phyloP scores from a whole-genome alignment of 2,329 filamentous ascomycete species.

The Fusarium tjaetaba region DNA sequence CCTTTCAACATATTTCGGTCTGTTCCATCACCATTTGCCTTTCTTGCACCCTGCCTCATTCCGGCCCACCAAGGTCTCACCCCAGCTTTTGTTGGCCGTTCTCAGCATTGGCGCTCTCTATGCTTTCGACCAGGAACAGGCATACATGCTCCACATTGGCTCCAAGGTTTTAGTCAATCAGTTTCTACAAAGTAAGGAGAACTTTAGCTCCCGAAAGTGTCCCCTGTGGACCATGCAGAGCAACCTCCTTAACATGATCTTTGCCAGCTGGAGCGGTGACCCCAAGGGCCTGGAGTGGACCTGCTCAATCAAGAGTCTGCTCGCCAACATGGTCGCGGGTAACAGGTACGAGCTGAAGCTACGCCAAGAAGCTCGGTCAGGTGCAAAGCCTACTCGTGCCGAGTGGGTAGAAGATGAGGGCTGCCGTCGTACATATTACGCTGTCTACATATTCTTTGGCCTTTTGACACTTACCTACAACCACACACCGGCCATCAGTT shows the following conservation, averaged over 20 bases:
- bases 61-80: constrained; percentile 79
- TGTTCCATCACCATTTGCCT: constrained; percentile 96
- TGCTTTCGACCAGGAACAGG: constrained; percentile 96
- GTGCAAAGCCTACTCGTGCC: constrained; percentile 76
- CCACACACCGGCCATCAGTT: constrained; percentile 96
- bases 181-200: constrained; percentile 97
- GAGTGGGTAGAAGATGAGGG: constrained; percentile 99
- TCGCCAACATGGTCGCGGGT: constrained; percentile 98
- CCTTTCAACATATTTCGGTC: constrained; percentile 92
- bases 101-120: constrained; percentile 96
- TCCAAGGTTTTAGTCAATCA: constrained; percentile 98
- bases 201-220: constrained; percentile 97
- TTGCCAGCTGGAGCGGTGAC: constrained; percentile 98
- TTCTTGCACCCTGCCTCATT: constrained; percentile 96
- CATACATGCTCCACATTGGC: constrained; percentile 96
- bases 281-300: constrained; percentile 98
- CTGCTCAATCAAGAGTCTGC: constrained; percentile 96
- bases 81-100: constrained; percentile 86
- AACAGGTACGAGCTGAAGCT: constrained; percentile 97
- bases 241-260: constrained; percentile 97
- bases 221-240: constrained; percentile 99
- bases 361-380: constrained; percentile 86
- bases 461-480: constrained; percentile 96
- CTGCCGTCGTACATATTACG: constrained; percentile 95
- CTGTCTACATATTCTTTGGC: constrained; percentile 99